Evolutionary conservation across 495 filamentous ascomycete genomes (phyloP), one percentile per base, ranked within the genome.

Genomic region (Cercophora newfieldiana): DNA sequence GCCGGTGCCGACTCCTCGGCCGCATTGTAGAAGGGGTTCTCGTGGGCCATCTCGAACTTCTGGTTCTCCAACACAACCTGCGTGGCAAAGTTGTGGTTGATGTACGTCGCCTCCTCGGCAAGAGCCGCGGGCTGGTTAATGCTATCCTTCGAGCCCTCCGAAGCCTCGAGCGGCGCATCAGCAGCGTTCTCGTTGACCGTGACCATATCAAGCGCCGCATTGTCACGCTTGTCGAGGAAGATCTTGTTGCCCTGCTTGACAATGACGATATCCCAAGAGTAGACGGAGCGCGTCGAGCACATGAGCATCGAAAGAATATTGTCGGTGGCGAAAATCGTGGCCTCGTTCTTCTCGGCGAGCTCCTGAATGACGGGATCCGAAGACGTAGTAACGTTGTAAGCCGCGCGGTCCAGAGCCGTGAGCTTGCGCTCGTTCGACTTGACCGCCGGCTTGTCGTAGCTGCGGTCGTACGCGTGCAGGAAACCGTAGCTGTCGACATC

Each of bases 121-220:
- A 99, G 87, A 28, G 95, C 92, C 53, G 82, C 80, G 16, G 95
- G 95, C 65, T 91, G 91, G 84, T 99, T 99, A 79, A 99, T 92
- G 60, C 86, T 80, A 67, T 99, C 95, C 79, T 96, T 96, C 82
- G 94, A 96, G 72, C 93, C 89, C 71, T 99, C 95, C 33, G 91
- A 87, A 19, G 90, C 82, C 76, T 99, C 95, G 48, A 97, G 81
- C 18, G 95, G 95, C 10, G 96, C 93, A 73, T 99, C 95, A 49
- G 90, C 90, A n/a, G 95, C 95, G 77, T 99, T 99, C 81, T 99
- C 95, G 81, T 99, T 99, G 71, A 98, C 95, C 0, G 92, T 96
- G 50, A 98, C 93, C 84, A 97, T 90, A 81, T 99, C 95, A n/a
- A 99, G 83, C 16, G 89, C 89, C 44, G 92, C 90, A 64, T 91